These are phyloP conservation scores for Microsporum ferrugineum DNA, from an alignment of 2,329 filamentous ascomycete genomes.

Conservation along the genomic window DNA sequence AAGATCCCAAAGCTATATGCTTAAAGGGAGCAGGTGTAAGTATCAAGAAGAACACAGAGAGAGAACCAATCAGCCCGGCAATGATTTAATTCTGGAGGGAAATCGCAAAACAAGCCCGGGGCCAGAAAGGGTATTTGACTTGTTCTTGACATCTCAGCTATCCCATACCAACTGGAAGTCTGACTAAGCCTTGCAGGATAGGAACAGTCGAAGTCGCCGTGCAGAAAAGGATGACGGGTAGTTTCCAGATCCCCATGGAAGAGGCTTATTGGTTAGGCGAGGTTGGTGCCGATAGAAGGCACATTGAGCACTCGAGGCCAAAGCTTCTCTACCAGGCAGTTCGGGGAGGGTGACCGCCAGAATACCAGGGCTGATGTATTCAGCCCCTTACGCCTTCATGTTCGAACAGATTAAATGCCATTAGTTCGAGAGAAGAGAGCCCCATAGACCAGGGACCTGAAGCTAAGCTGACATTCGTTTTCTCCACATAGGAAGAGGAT, in stretches of 20 bases:
- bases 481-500: neutral
- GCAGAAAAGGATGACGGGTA: slow-evolving; percentile 4
- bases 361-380: neutral
- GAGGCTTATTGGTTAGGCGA: neutral
- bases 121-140: slow-evolving; percentile 5
- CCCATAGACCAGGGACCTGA: neutral
- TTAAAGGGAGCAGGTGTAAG: neutral
- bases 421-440: neutral
- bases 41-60: slow-evolving; percentile 6
- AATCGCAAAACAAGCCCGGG: neutral
- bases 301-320: neutral
- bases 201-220: slow-evolving; percentile 5
- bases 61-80: slow-evolving; percentile 8
- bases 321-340: neutral
- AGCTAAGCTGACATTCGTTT: neutral
- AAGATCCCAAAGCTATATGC: neutral
- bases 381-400: neutral
- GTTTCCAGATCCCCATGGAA: neutral
- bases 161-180: neutral
- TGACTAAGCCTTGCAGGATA: neutral
- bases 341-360: neutral
- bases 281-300: neutral
- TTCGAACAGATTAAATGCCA: neutral
- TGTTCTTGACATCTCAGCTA: neutral
- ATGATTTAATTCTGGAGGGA: slow-evolving; percentile 3